These are phyloP conservation scores for Pseudozyma sp. DNA, from an alignment of 1,284 basidiomycete species.

Conservation along the genomic window DNA sequence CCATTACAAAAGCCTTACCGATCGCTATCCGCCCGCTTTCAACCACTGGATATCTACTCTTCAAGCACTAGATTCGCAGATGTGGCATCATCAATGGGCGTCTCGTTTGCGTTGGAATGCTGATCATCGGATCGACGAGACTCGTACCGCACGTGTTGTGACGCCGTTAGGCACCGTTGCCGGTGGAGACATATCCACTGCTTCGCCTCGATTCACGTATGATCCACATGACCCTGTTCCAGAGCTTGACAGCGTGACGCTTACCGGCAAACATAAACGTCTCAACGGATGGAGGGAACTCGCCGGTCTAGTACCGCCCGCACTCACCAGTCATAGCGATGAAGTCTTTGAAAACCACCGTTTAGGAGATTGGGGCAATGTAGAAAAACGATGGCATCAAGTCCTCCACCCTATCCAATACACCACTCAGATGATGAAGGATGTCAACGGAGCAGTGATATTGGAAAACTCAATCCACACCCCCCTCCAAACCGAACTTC, in stretches of 20 bases:
- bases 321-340: conserved; percentile 7
- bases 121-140: background rate
- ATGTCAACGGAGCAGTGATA: conserved; percentile 3
- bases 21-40: background rate
- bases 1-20: background rate
- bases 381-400: background rate
- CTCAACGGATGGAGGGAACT: conserved; percentile 15
- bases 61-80: background rate
- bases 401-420: conserved; percentile 34
- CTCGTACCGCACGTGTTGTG: background rate
- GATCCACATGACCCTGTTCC: conserved; percentile 7
- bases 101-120: conserved; percentile 5
- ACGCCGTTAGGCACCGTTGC: conserved; percentile 5
- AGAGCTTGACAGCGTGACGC: background rate
- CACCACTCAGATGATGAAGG: conserved; percentile 9
- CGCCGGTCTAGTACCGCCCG: conserved; percentile 1
- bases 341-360: conserved; percentile 3
- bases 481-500: background rate
- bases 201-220: background rate
- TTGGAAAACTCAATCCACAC: conserved; percentile 25
- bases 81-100: background rate
- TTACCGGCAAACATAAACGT: background rate
- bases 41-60: background rate
- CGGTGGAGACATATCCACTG: background rate
- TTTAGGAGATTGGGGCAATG: background rate